Evolutionary conservation across 805 yeast species (phyloP), one percentile per base, ranked within the genome.

Genomic region (Hanseniaspora opuntiae): DNA sequence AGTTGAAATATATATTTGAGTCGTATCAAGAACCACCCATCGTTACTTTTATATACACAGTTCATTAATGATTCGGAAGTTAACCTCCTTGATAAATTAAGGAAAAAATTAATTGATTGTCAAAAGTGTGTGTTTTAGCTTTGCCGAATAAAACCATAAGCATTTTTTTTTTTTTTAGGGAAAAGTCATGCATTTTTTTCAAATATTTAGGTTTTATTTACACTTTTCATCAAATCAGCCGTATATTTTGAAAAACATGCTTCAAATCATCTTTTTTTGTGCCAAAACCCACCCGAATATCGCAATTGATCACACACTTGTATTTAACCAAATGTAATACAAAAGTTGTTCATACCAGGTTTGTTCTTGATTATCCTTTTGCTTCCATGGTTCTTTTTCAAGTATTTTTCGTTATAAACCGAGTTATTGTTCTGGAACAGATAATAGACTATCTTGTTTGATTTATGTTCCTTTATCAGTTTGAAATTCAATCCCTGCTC

Each of bases 371-470:
- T 44, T 25, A 19, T 30, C 36, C 19, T 44, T 28, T 20, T 44
- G 11, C 24, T 28, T 14, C 46, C 36, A 28, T 28, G 36, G 24
- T n/a, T 28, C 22, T 20, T 48, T n/a, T 40, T 52, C n/a, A 52
- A 4, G 25, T 30, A 39, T 2, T 8, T 25, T 9, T 41, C 22
- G 22, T 52, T 30, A 14, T 38, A 16, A 9, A 22, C 28, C 14
- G 17, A 12, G 24, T 75, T 75, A 19, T 57, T 56, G 77, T 81
- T 77, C 52, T 72, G 69, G 58, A 75, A 79, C 16, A 86, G 70
- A 78, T 86, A 76, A 62, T 89, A 89, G 1, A 80, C 82, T 14
- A 88, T 72, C 61, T 88, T 88, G 48, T 74, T 72, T 0, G 95
- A 80, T 52, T 77, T 78, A 57, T 83, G 77, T 55, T 72, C 70